phyloP scores from a whole-genome alignment of 768 basidiomycete species.

The Phylloporus sp. region DNA sequence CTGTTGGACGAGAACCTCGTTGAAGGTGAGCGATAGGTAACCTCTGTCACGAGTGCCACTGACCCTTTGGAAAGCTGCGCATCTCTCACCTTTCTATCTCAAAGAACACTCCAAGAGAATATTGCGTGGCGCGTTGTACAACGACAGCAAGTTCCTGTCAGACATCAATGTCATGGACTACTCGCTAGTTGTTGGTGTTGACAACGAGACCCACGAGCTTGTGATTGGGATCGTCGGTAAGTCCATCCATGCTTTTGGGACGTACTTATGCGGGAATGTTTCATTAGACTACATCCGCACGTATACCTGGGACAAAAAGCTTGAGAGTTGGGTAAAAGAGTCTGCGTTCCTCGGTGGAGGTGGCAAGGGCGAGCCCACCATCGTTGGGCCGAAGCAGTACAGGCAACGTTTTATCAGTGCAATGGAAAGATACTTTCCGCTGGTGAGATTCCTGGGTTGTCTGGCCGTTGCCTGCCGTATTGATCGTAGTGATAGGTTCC shows the following conservation, averaged over 20 bases:
- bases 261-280: constrained; percentile 4
- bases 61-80: constrained; percentile 52
- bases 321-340: constrained; percentile 98
- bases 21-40: constrained; percentile 51
- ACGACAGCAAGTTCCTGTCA: constrained; percentile 92
- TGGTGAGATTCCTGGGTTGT: constrained; percentile 44
- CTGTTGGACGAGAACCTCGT: constrained; percentile 95
- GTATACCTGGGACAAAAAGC: constrained; percentile 97
- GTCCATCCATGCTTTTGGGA: constrained; percentile 26
- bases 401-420: constrained; percentile 79
- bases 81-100: constrained; percentile 85
- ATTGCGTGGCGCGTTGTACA: constrained; percentile 82
- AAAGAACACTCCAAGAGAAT: constrained; percentile 97
- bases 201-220: constrained; percentile 81
- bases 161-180: constrained; percentile 98
- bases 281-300: constrained; percentile 84
- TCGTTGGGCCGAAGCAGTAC: constrained; percentile 95
- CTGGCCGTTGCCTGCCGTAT: neutral
- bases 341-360: constrained; percentile 81
- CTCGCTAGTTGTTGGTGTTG: constrained; percentile 93
- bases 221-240: constrained; percentile 94
- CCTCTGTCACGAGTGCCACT: neutral
- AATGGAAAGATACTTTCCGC: constrained; percentile 86
- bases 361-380: constrained; percentile 88
- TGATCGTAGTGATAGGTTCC: constrained; percentile 51